Conservation (phyloP, 1,284 basidiomycete species). For the Chalciporus sp. region DNA sequence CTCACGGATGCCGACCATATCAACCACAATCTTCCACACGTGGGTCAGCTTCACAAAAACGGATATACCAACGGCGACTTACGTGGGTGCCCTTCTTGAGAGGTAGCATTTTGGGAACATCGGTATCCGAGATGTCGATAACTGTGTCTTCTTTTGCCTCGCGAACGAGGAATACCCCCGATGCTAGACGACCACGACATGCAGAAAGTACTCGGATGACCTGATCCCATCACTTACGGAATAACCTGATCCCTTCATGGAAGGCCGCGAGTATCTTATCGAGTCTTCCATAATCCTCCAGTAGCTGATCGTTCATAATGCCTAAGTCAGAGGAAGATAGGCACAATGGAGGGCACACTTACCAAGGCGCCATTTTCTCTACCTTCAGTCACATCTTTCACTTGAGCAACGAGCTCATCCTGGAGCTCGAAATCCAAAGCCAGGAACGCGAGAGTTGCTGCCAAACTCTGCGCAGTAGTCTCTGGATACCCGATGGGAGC, state of each 20-base stretch:
- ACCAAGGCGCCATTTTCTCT: slow-evolving; percentile 45
- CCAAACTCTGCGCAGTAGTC: slow-evolving; percentile 51
- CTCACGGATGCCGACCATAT: slow-evolving; percentile 56
- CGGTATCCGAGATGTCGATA: slow-evolving; percentile 21
- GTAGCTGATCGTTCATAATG: slow-evolving; percentile 32
- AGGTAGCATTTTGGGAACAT: slow-evolving; percentile 19
- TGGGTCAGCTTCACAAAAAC: slow-evolving; percentile 1
- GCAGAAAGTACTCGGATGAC: neutral
- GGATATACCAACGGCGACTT: neutral
- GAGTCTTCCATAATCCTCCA: slow-evolving; percentile 46
- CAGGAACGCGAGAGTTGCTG: slow-evolving; percentile 50
- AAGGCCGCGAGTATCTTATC: slow-evolving; percentile 49
- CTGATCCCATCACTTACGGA: slow-evolving; percentile 40
- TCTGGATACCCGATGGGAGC: slow-evolving; percentile 35
- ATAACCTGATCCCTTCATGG: slow-evolving; percentile 47
- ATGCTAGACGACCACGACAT: slow-evolving; percentile 14
- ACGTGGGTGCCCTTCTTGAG: slow-evolving; percentile 36
- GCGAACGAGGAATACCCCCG: slow-evolving; percentile 22
- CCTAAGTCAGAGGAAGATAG: neutral
- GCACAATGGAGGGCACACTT: slow-evolving; percentile 9
- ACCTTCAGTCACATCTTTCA: slow-evolving; percentile 39
- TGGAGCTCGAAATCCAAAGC: slow-evolving; percentile 47
- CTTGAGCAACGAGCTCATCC: slow-evolving; percentile 49
- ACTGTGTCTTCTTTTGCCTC: slow-evolving; percentile 24
- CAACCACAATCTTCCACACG: slow-evolving; percentile 40